phyloP scores from a whole-genome alignment of 2,329 filamentous ascomycete genomes.

The Fusarium multiceps region DNA sequence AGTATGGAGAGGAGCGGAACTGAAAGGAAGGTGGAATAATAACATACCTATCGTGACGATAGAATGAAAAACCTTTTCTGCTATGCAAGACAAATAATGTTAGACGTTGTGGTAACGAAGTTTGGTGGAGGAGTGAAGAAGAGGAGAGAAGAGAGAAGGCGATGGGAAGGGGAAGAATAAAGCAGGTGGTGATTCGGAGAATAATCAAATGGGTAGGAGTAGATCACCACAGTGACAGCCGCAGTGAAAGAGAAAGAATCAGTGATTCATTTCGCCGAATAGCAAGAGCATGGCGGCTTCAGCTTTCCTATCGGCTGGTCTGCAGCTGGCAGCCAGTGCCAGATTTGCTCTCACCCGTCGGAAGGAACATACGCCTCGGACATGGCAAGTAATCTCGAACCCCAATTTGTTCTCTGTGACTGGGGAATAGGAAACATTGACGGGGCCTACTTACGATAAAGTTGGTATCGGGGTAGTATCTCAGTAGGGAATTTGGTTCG shows the following conservation, averaged over 20 bases:
- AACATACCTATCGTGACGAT: conserved; percentile 24
- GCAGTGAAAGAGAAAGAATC: conserved; percentile 2
- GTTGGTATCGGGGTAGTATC: neutral
- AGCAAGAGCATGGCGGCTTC: conserved; percentile 1
- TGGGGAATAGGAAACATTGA: neutral
- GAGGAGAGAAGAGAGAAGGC: conserved; percentile 24
- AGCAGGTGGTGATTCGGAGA: conserved; percentile 17
- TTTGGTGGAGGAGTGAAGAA: conserved; percentile 16
- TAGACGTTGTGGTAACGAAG: conserved; percentile 30
- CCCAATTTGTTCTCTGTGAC: too few relatives aligned
- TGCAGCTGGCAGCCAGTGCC: conserved; percentile 25
- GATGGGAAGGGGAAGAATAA: conserved; percentile 19
- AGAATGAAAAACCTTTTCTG: conserved; percentile 22
- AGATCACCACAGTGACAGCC: neutral
- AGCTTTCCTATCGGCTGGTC: conserved; percentile 19
- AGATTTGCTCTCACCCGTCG: neutral
- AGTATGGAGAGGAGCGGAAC: neutral
- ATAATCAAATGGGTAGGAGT: conserved; percentile 18
- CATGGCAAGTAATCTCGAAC: neutral
- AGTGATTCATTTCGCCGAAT: conserved; percentile 38
- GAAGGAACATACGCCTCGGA: neutral
- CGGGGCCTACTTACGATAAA: conserved; percentile 14
- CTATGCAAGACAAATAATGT: conserved; percentile 21
- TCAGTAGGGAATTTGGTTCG: neutral
- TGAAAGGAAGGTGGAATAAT: neutral